Conservation (phyloP, 345 rosid species). For the Viola odorata region DNA sequence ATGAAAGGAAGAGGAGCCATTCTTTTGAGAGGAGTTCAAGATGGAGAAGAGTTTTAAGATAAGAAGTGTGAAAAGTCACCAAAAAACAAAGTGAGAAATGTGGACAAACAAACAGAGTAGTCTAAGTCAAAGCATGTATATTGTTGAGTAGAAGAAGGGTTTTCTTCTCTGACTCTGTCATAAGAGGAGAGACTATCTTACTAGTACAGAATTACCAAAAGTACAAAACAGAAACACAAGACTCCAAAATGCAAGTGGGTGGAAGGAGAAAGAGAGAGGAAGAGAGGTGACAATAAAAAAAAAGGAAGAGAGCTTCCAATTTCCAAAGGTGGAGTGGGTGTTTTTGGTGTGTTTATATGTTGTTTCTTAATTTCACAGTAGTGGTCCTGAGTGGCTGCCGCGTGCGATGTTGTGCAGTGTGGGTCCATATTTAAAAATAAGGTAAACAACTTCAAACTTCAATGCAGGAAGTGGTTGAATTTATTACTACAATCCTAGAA, state of each 20-base stretch:
- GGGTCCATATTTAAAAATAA: too few species aligned
- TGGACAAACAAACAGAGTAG: background rate
- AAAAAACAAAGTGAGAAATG: background rate
- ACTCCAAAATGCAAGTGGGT: background rate
- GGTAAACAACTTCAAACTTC: too few species aligned
- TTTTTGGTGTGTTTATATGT: too few species aligned
- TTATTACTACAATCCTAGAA: too few species aligned
- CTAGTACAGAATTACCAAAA: too few species aligned
- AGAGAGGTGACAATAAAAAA: background rate
- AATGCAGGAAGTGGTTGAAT: too few species aligned
- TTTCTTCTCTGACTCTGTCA: background rate
- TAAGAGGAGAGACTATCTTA: too few species aligned
- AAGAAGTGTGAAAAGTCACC: background rate
- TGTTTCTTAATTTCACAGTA: background rate
- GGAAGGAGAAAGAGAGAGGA: conserved; percentile 2
- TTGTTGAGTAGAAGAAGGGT: background rate
- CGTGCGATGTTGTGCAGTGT: background rate
- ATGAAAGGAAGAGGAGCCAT: conserved; percentile 25
- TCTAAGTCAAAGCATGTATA: background rate
- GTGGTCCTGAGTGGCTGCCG: background rate
- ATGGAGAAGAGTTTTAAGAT: background rate
- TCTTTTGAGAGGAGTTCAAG: background rate
- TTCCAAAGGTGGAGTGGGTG: background rate
- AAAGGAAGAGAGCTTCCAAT: background rate
- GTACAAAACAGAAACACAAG: background rate